phyloP scores from a whole-genome alignment of 1,284 basidiomycete genomes.

The Rhodofomes roseus region DNA sequence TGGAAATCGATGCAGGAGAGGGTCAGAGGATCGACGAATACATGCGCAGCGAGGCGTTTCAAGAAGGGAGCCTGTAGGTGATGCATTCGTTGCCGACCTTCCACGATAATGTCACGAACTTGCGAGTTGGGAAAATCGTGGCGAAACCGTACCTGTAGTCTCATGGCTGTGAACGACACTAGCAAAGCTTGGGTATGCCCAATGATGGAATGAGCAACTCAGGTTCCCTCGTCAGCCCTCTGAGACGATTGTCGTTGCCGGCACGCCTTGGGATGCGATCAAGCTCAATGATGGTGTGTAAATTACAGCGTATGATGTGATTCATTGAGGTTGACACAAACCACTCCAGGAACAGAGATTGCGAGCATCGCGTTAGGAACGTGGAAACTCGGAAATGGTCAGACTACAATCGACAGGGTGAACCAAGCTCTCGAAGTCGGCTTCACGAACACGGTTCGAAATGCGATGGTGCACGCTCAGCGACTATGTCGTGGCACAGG shows the following conservation, averaged over 20 bases:
- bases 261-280: conserved; percentile 47
- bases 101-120: no score
- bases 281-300: conserved; percentile 49
- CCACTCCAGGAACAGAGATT: conserved; percentile 36
- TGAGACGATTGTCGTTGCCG: not conserved
- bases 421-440: conserved; percentile 29
- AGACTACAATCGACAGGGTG: conserved; percentile 25
- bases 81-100: no score
- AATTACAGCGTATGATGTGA: not conserved
- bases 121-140: no score
- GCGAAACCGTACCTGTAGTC: no score
- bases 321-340: not conserved
- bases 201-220: no score
- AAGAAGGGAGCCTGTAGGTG: no score
- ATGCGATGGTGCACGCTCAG: no score
- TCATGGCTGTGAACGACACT: no score
- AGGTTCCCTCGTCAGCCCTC: no score
- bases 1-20: not conserved
- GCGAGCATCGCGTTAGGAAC: conserved; percentile 56
- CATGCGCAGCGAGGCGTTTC: not conserved
- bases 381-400: conserved; percentile 44
- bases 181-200: no score
- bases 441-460: conserved; percentile 26
- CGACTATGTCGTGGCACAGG: no score
- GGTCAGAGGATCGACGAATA: not conserved